Base-by-base conservation (phyloP, 495 filamentous ascomycete genomes). In the Penicillium ochrochloron region DNA sequence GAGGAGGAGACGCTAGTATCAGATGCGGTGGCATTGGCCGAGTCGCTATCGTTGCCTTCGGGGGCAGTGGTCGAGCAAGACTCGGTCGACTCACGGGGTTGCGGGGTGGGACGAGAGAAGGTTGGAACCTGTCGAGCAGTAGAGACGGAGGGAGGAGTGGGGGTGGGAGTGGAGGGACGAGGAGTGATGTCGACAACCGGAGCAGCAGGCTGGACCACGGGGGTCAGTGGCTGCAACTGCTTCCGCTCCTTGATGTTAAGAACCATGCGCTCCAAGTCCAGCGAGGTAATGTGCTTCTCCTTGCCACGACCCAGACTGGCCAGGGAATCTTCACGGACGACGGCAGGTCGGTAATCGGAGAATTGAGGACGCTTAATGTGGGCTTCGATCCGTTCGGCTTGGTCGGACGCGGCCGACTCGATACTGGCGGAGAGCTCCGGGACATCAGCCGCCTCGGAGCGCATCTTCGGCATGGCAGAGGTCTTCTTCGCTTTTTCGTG, bases 371-470 rank as follows among this genome's bases (percentile, higher is more conserved):
- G 82, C 29, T 88, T 83, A 51, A 88, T 81, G 33, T 85, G 84
- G 53, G 86, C 82, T 65, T 92, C 90, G 59, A 90, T 83, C n/a
- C 84, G 84, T 70, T 93, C 89, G 35, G 83, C 83, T 68, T 93
- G 89, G 57, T 87, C 86, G 57, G 92, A 93, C 34, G 83, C 84
- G 50, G 89, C 83, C 12, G 94, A 97, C 70, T 96, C 93, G 60
- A 97, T 88, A 74, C 93, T 97, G 39, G 88, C 87, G n/a, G 96
- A 98, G 37, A 99, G 87, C 71, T 89, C 89, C 59, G 95, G 95
- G 19, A 96, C 70, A 55, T 93, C 92, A 55, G 61, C 76, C 48
- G 74, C 72, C 66, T 77, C 82, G 57, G 75, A 81, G 61, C 74
- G 84, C 33, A 75, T 71, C 21, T 76, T 78, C 59, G 71, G 78